phyloP scores from a whole-genome alignment of 2,329 filamentous ascomycete species.

The Trichoderma koningii region DNA sequence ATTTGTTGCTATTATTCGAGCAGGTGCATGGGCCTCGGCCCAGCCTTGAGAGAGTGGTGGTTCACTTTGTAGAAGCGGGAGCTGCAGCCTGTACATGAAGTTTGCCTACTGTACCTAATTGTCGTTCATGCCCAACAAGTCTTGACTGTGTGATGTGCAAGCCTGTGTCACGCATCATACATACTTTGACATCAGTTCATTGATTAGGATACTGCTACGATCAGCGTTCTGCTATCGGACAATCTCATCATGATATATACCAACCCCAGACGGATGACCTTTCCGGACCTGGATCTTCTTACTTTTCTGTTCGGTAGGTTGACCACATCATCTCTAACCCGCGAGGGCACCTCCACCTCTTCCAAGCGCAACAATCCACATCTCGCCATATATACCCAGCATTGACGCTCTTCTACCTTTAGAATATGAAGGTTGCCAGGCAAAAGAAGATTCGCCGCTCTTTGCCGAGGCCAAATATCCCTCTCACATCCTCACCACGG shows the following conservation, averaged over 20 bases:
- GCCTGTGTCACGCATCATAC: background rate
- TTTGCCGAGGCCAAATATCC: constrained; percentile 61
- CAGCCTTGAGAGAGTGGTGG: background rate
- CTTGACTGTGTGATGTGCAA: no score
- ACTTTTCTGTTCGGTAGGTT: constrained; percentile 48
- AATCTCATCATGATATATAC: constrained; percentile 43
- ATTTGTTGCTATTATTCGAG: background rate
- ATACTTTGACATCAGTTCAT: background rate
- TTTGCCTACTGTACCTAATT: background rate
- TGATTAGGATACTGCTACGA: background rate
- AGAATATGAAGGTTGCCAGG: constrained; percentile 42
- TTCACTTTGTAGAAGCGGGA: background rate
- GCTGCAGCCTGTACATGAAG: background rate
- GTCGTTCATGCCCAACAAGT: no score
- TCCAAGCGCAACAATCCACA: background rate
- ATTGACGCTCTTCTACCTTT: background rate
- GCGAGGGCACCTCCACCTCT: background rate
- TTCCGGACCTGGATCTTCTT: constrained; percentile 47
- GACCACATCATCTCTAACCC: background rate
- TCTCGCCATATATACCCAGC: background rate
- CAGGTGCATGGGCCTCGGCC: background rate
- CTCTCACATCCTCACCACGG: constrained; percentile 55
- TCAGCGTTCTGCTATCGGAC: background rate
- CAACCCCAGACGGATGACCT: constrained; percentile 32
- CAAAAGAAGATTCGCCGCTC: constrained; percentile 52